Percentiles rank a stretch among this genome's conserved stretches.
Evolutionary conservation across 2,329 filamentous ascomycete genomes (phyloP).

Genomic region (Aureobasidium sp.): DNA sequence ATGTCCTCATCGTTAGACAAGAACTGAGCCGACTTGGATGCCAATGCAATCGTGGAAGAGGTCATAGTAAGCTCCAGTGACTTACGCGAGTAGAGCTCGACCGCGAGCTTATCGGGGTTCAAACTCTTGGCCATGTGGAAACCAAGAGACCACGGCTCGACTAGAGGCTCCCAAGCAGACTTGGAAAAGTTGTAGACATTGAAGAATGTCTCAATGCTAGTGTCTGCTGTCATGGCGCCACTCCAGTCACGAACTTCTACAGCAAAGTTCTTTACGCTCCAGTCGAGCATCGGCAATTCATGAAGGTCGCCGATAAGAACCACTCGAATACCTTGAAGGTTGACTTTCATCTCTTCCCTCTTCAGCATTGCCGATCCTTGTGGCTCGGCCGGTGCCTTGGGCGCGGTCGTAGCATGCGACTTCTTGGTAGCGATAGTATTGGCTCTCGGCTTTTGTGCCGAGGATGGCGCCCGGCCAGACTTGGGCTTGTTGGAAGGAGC

Average conservation of each 20-base stretch:
- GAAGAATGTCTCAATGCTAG: slow-evolving; percentile 85
- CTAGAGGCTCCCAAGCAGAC: slow-evolving; percentile 91
- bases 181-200: slow-evolving; percentile 99
- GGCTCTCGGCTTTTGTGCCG: slow-evolving; percentile 35
- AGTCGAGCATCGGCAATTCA: slow-evolving; percentile 88
- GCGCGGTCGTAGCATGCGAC: slow-evolving; percentile 6
- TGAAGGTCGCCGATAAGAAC: slow-evolving; percentile 94
- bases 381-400: slow-evolving; percentile 16
- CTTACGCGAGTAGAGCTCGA: slow-evolving; percentile 84
- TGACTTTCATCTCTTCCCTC: slow-evolving; percentile 76
- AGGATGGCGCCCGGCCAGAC: slow-evolving; percentile 32
- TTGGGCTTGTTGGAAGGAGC: slow-evolving; percentile 34
- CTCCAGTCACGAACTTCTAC: slow-evolving; percentile 88
- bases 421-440: slow-evolving; percentile 28
- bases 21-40: slow-evolving; percentile 88
- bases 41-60: slow-evolving; percentile 85
- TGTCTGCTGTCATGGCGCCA: slow-evolving; percentile 75
- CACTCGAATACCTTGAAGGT: slow-evolving; percentile 80
- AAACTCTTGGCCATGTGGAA: slow-evolving; percentile 77
- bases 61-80: slow-evolving; percentile 88
- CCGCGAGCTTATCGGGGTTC: slow-evolving; percentile 65
- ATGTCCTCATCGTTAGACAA: slow-evolving; percentile 84
- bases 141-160: slow-evolving; percentile 95
- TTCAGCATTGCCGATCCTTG: slow-evolving; percentile 50
- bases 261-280: slow-evolving; percentile 85